These are phyloP conservation scores for Ceratobasidium papillatum DNA, from an alignment of 1,284 basidiomycete genomes.

Conservation along the genomic window DNA sequence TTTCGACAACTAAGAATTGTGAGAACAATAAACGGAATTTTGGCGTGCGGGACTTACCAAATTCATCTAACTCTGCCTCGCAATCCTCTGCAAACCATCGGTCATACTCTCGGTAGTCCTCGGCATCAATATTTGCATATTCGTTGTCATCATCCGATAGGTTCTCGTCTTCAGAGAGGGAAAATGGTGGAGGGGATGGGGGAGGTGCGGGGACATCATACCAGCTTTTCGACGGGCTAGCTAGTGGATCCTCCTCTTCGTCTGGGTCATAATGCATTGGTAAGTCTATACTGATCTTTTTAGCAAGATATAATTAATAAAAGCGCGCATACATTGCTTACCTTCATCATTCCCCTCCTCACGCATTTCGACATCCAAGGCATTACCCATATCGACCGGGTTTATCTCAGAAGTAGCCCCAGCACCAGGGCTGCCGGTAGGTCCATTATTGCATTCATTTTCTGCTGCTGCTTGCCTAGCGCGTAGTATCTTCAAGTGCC, in stretches of 20 bases:
- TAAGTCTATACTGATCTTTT: neutral
- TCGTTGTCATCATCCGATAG: neutral
- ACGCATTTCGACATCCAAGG: neutral
- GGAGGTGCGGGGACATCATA: neutral
- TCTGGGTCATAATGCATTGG: neutral
- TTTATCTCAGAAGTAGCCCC: neutral
- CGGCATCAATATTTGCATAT: neutral
- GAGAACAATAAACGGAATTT: neutral
- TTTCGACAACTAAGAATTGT: neutral
- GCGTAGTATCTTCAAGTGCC: neutral
- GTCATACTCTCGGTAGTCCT: slow-evolving; percentile 18
- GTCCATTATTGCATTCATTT: too few species aligned
- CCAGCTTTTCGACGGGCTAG: neutral
- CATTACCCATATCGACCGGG: neutral
- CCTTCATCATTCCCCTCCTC: neutral
- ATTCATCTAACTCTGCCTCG: neutral
- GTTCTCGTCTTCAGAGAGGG: neutral
- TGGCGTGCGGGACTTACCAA: neutral
- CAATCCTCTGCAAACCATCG: slow-evolving; percentile 12
- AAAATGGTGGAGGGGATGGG: neutral
- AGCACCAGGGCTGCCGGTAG: neutral
- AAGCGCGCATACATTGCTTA: neutral
- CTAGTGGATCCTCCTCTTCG: neutral
- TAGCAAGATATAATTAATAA: neutral
- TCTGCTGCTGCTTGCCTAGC: too few species aligned